Conservation (phyloP, 2,329 filamentous ascomycete genomes). For the Neopestalotiopsis sp. region DNA sequence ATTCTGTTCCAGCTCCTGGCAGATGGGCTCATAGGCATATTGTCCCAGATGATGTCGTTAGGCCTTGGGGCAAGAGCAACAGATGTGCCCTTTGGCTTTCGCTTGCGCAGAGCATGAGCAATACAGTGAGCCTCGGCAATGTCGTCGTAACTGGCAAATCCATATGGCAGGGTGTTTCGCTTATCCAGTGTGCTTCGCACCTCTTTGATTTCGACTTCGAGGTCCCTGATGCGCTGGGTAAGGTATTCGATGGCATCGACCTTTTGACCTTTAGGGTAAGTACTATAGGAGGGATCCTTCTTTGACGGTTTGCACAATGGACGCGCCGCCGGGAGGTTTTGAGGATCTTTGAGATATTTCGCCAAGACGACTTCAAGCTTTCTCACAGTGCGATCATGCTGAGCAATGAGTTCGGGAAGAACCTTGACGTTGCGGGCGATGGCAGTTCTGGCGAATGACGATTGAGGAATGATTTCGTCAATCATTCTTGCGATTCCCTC, state of each 20-base stretch:
- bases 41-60: conserved; percentile 95
- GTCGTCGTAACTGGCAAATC: conserved; percentile 91
- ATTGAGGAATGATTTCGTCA: conserved; percentile 78
- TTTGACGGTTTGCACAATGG: conserved; percentile 71
- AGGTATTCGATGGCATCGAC: conserved; percentile 95
- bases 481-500: conserved; percentile 87
- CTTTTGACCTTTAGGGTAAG: conserved; percentile 72
- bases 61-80: conserved; percentile 83
- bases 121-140: conserved; percentile 89
- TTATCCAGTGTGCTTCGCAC: conserved; percentile 83
- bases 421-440: conserved; percentile 93
- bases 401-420: conserved; percentile 81
- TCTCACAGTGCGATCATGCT: conserved; percentile 82
- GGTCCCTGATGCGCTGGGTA: conserved; percentile 79
- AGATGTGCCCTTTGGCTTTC: conserved; percentile 79
- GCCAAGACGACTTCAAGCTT: conserved; percentile 83
- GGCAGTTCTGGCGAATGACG: conserved; percentile 78
- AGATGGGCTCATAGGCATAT: conserved; percentile 75
- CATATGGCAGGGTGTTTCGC: conserved; percentile 86
- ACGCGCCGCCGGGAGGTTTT: conserved; percentile 75
- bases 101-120: conserved; percentile 80
- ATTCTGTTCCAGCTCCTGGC: conserved; percentile 75
- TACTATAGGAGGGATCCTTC: conserved; percentile 67
- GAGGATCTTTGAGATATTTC: conserved; percentile 88
- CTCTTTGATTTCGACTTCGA: conserved; percentile 85